Conservation (phyloP, 1,284 basidiomycete genomes). For the Tausonia pullulans region DNA sequence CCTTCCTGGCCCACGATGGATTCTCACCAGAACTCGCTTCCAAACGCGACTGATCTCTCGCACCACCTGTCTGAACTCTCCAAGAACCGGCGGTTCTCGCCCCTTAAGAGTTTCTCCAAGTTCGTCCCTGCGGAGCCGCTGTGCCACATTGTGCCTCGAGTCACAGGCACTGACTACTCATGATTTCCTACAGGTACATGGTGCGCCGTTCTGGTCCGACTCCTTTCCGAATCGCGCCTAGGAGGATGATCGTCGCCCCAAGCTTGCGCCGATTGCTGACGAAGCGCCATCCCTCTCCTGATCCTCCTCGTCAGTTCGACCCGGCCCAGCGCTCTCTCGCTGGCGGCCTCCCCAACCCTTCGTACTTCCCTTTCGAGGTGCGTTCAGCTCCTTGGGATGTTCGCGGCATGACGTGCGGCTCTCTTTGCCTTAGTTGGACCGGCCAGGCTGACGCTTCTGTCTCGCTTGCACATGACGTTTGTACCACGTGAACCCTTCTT, state of each 20-base stretch:
- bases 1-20: neutral
- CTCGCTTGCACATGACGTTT: no score
- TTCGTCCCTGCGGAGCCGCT: no score
- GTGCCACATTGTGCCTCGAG: no score
- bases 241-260: neutral
- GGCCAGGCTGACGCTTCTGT: no score
- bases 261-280: neutral
- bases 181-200: neutral
- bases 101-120: conserved; percentile 43
- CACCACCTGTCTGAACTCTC: conserved; percentile 51
- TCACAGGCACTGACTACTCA: neutral
- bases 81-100: conserved; percentile 44
- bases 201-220: neutral
- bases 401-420: no score
- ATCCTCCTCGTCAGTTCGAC: neutral
- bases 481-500: no score
- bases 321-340: conserved; percentile 3
- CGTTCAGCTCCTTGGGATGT: no score
- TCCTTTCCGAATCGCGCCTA: neutral
- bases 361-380: conserved; percentile 46
- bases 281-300: no score
- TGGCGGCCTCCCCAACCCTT: conserved; percentile 33
- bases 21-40: no score
- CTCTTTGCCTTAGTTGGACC: no score
- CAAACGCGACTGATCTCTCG: conserved; percentile 37